Conservation (phyloP, 495 filamentous ascomycete species). For the Aspergillus mulundensis region DNA sequence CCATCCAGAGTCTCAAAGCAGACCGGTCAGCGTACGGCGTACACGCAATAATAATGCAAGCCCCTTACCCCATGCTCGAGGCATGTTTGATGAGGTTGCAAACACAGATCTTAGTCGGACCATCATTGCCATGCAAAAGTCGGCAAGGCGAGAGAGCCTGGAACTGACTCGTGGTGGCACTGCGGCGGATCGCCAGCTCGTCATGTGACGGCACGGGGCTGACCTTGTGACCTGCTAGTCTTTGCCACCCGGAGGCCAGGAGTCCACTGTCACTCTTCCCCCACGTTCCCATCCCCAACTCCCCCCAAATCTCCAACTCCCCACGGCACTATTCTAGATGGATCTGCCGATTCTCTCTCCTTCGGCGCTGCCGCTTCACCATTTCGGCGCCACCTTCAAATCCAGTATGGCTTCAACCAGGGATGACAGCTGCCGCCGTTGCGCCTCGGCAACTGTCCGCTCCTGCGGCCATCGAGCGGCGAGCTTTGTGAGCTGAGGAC, state of each 20-base stretch:
- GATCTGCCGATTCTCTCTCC: neutral
- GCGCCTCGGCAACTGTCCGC: slow-evolving; percentile 16
- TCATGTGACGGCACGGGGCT: slow-evolving; percentile 22
- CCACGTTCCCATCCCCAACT: neutral
- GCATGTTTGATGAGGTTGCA: neutral
- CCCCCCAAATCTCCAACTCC: neutral
- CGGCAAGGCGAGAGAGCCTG: neutral
- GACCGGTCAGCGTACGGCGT: neutral
- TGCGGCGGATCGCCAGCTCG: slow-evolving; percentile 7
- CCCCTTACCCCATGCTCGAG: slow-evolving; percentile 5
- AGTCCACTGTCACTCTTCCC: neutral
- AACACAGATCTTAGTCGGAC: too few species aligned
- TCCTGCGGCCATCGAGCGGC: neutral
- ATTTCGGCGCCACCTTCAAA: slow-evolving; percentile 1
- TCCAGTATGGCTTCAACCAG: slow-evolving; percentile 1
- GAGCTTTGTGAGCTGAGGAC: neutral
- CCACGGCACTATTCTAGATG: neutral
- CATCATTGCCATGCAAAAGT: neutral
- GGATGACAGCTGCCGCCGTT: slow-evolving; percentile 3
- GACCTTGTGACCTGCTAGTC: slow-evolving; percentile 21
- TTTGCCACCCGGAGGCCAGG: neutral
- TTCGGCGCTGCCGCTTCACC: neutral
- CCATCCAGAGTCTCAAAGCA: neutral
- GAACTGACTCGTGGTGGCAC: neutral
- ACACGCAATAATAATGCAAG: slow-evolving; percentile 3